Conservation (phyloP, 768 basidiomycete genomes). For the Clathrus columnatus region DNA sequence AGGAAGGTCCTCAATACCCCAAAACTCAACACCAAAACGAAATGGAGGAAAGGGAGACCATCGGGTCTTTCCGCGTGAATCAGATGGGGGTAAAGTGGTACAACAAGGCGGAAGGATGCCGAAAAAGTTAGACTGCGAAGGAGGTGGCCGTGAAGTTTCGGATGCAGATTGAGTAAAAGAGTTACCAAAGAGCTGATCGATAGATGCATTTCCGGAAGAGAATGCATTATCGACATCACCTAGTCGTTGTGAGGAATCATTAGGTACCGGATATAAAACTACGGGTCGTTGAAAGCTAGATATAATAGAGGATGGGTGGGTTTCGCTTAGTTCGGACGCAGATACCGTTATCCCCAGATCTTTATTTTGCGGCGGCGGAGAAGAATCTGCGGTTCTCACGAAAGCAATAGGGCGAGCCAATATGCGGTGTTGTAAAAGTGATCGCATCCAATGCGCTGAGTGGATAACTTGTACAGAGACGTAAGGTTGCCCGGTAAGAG, state of each 20-base stretch:
- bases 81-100: conserved; percentile 20
- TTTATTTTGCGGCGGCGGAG: conserved; percentile 30
- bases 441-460: conserved; percentile 71
- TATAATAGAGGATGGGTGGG: conserved; percentile 18
- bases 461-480: conserved; percentile 63
- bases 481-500: conserved; percentile 57
- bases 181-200: conserved; percentile 39
- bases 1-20: conserved; percentile 70
- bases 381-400: conserved; percentile 3
- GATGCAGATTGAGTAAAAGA: conserved; percentile 18
- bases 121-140: conserved; percentile 52
- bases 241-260: conserved; percentile 62
- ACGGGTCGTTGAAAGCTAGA: conserved; percentile 17
- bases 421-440: conserved; percentile 54
- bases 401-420: conserved; percentile 25
- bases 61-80: conserved; percentile 35
- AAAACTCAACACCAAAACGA: conserved; percentile 86
- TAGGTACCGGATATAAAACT: conserved; percentile 54
- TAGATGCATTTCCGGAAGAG: background rate
- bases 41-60: conserved; percentile 75
- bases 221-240: conserved; percentile 48
- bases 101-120: conserved; percentile 42
- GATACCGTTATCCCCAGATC: conserved; percentile 59
- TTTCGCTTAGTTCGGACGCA: conserved; percentile 41
- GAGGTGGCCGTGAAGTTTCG: conserved; percentile 21